Evolutionary conservation across 257 asterid species (phyloP).

Genomic region (Fraxinus anomala): DNA sequence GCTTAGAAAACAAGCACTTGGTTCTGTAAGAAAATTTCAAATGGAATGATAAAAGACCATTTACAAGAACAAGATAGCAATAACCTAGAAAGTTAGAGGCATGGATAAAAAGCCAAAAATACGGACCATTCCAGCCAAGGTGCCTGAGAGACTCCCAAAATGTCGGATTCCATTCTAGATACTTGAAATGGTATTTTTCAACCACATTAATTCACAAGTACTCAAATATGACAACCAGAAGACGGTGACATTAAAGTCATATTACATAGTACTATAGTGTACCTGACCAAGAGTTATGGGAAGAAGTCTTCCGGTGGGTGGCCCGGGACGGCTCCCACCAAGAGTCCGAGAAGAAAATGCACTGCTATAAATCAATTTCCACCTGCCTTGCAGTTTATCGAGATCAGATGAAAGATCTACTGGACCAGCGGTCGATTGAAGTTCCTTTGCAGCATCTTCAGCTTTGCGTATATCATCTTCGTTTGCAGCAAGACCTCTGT

Average conservation of each 20-base stretch:
- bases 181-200: neutral
- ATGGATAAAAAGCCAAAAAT: too few relatives aligned
- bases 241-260: neutral
- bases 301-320: constrained; percentile 86
- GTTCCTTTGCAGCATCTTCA: constrained; percentile 81
- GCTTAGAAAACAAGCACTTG: too few relatives aligned
- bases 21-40: neutral
- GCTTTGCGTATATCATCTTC: constrained; percentile 77
- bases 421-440: constrained; percentile 63
- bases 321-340: constrained; percentile 99
- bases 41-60: neutral
- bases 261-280: constrained; percentile 1
- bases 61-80: neutral
- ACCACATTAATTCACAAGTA: too few relatives aligned
- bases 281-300: constrained; percentile 96
- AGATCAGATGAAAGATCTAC: constrained; percentile 61
- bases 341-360: constrained; percentile 88
- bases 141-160: too few relatives aligned
- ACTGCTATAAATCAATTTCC: constrained; percentile 91
- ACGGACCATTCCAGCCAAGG: too few relatives aligned
- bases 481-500: constrained; percentile 92
- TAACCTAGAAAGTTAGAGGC: neutral
- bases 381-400: constrained; percentile 84
- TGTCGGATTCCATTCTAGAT: neutral
- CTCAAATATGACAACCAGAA: neutral